Conservation (phyloP, 2,329 filamentous ascomycete species). For the Penicillium vulpinum region DNA sequence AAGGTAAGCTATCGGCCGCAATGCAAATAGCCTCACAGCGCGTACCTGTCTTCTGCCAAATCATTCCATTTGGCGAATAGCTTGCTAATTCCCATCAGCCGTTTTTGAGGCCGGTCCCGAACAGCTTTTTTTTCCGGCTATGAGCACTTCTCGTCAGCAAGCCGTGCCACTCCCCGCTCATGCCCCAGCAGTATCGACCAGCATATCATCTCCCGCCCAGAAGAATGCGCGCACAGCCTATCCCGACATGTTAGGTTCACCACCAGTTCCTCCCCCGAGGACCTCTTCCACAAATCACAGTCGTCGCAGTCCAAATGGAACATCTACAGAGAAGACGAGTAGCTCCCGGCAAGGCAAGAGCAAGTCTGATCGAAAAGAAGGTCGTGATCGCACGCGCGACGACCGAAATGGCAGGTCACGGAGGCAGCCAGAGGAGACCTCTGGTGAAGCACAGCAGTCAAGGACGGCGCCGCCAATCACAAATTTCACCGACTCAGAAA, state of each 20-base stretch:
- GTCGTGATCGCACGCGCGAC: slow-evolving; percentile 37
- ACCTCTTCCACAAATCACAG: slow-evolving; percentile 72
- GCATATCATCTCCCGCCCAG: slow-evolving; percentile 29
- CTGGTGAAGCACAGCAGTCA: slow-evolving; percentile 35
- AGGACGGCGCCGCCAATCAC: slow-evolving; percentile 34
- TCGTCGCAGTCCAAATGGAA: slow-evolving; percentile 42
- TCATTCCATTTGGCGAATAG: slow-evolving; percentile 40
- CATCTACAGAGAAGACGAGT: slow-evolving; percentile 34
- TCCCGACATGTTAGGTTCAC: slow-evolving; percentile 56
- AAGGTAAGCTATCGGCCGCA: slow-evolving; percentile 64
- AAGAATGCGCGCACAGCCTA: slow-evolving; percentile 36
- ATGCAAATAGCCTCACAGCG: slow-evolving; percentile 62
- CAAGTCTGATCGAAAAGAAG: slow-evolving; percentile 38
- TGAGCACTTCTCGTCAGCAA: slow-evolving; percentile 48
- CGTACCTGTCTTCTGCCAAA: slow-evolving; percentile 35
- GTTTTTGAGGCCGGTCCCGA: slow-evolving; percentile 33
- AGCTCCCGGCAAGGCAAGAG: slow-evolving; percentile 44
- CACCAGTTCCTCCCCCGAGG: slow-evolving; percentile 74
- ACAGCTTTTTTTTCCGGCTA: slow-evolving; percentile 42
- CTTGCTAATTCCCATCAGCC: slow-evolving; percentile 31
- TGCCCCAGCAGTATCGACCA: slow-evolving; percentile 43
- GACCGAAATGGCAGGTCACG: slow-evolving; percentile 46
- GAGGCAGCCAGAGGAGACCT: slow-evolving; percentile 45
- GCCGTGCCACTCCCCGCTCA: slow-evolving; percentile 44
- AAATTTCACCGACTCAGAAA: slow-evolving; percentile 40